Base-by-base conservation (phyloP, 2,329 filamentous ascomycete genomes). In the Thielaviopsis ethacetica region DNA sequence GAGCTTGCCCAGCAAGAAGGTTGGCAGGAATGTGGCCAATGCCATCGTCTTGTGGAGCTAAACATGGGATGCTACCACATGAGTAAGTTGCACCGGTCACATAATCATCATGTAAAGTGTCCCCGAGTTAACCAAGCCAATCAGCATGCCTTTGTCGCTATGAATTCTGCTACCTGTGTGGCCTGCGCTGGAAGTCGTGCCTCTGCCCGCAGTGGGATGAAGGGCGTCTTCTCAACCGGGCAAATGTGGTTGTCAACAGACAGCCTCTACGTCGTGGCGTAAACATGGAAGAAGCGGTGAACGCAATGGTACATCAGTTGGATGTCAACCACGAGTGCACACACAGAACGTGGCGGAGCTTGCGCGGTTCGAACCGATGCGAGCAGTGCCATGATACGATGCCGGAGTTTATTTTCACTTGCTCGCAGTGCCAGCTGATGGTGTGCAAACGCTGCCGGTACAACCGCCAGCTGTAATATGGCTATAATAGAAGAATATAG, bases 31-130 rank as follows among this genome's bases (percentile, higher is more conserved):
- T 83, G 80, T 60, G 65, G 64, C 3, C 59, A 62, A 0, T 83
- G 80, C 62, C 63, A 62, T 1, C 61, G 68, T 0, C 38, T 83
- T 13, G 71, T 83, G 0, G 77, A 81, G 66, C 66, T 80, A 0
- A 30, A 65, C 0, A n/a, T 41, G 0, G 80, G 80, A 1, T 83
- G 80, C 61, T 70, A 77, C 56, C 80, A 83, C 56, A 82, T 83
- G 3, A 78, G 79, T 82, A 63, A 65, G 76, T 74, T 5, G 5
- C 24, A 56, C 44, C 53, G n/a, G n/a, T n/a, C n/a, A 49, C 53
- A 34, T 12, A 19, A 49, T 30, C 15, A 49, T 13, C 12, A 41
- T 34, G 7, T 34, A 34, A 34, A 34, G 2, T 54, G 52, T 24
- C 22, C 30, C 22, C 26, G 55, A 53, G n/a, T 53, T 49, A 41